A percentile compares a stretch with the other conserved stretches of the same genome.
These are phyloP conservation scores for Lachnellula occidentalis DNA, from an alignment of 2,329 filamentous ascomycete genomes.

Conservation along the genomic window DNA sequence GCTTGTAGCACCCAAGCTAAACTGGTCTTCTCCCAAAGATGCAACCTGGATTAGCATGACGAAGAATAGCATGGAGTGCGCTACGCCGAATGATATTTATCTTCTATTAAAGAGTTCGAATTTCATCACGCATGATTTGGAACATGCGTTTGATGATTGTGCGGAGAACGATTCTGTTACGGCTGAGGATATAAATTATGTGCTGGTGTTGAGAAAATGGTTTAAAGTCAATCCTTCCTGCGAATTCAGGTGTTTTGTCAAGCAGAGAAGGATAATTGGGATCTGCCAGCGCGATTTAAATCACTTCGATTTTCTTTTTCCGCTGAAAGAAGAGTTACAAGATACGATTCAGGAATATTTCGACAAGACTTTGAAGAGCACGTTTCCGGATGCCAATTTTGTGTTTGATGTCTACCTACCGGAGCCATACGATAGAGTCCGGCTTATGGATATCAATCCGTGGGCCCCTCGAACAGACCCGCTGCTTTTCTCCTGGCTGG, in stretches of 20 bases:
- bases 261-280: slow-evolving; percentile 70
- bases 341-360: slow-evolving; percentile 74
- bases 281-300: slow-evolving; percentile 88
- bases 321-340: slow-evolving; percentile 59
- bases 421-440: slow-evolving; percentile 49
- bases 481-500: slow-evolving; percentile 82
- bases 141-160: slow-evolving; percentile 84
- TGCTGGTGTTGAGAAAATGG: slow-evolving; percentile 79
- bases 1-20: slow-evolving; percentile 84
- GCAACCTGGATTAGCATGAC: slow-evolving; percentile 84
- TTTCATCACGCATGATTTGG: slow-evolving; percentile 89
- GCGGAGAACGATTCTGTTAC: slow-evolving; percentile 24
- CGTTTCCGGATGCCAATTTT: slow-evolving; percentile 80
- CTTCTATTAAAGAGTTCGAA: slow-evolving; percentile 90
- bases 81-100: slow-evolving; percentile 84
- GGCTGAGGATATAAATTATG: slow-evolving; percentile 37
- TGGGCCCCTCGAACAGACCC: slow-evolving; percentile 90
- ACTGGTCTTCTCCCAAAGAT: slow-evolving; percentile 96
- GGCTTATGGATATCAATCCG: slow-evolving; percentile 90
- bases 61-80: slow-evolving; percentile 88
- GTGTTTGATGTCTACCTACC: slow-evolving; percentile 92
- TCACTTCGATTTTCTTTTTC: slow-evolving; percentile 74
- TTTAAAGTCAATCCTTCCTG: slow-evolving; percentile 84
- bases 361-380: slow-evolving; percentile 62
- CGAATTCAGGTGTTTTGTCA: slow-evolving; percentile 95